These are phyloP conservation scores for Alternaria incomplexa DNA, from an alignment of 2,329 filamentous ascomycete species.

Conservation along the genomic window DNA sequence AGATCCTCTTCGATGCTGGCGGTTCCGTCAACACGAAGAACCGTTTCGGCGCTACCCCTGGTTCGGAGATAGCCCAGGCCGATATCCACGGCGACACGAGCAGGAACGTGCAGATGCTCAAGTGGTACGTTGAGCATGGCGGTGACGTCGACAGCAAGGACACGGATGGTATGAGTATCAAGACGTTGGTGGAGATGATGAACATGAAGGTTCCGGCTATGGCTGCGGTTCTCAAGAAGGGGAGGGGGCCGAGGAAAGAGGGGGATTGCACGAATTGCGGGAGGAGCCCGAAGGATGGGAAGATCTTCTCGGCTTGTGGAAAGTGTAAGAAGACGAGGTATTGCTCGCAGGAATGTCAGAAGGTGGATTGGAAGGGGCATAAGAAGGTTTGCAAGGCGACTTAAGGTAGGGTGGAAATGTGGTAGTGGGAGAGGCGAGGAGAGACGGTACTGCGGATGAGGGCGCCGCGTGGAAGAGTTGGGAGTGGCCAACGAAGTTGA, in stretches of 20 bases:
- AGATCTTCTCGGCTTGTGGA: constrained; percentile 8
- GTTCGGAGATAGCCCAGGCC: constrained; percentile 18
- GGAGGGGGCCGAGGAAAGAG: constrained; percentile 10
- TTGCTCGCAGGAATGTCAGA: constrained; percentile 20
- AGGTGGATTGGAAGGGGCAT: constrained; percentile 23
- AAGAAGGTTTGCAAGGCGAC: constrained; percentile 15
- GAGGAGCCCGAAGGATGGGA: constrained; percentile 5
- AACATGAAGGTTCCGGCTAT: constrained; percentile 12
- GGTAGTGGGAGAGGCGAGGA: background rate
- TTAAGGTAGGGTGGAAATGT: background rate
- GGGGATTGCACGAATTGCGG: constrained; percentile 18
- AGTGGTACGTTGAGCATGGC: constrained; percentile 24
- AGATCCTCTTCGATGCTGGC: constrained; percentile 23
- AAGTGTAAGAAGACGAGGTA: constrained; percentile 20
- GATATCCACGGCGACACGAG: constrained; percentile 14
- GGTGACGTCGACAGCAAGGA: constrained; percentile 25
- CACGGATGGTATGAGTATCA: constrained; percentile 21
- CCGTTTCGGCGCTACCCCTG: constrained; percentile 14
- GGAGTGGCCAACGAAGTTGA: background rate
- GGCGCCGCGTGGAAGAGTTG: background rate
- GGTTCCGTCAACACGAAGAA: constrained; percentile 18
- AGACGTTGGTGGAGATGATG: constrained; percentile 21
- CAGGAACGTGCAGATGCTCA: constrained; percentile 19
- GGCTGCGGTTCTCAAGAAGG: constrained; percentile 5
- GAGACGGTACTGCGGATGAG: background rate